Evolutionary conservation across 2,329 filamentous ascomycete genomes (phyloP).

Genomic region (Leptographium galeiforme): DNA sequence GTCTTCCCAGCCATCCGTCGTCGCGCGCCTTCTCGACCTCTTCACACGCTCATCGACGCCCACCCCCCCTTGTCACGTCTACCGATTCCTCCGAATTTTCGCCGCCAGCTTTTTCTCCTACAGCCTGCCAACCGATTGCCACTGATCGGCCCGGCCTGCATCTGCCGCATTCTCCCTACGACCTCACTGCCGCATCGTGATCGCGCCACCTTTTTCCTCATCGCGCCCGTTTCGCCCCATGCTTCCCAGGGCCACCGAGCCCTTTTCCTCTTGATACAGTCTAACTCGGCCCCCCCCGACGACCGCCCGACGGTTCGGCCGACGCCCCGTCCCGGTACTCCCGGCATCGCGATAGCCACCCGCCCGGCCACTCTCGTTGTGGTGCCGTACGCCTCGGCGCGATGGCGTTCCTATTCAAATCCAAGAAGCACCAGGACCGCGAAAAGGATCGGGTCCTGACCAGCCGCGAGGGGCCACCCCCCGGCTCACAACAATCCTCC

Average conservation of each 20-base stretch:
- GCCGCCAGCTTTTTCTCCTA: too few species aligned
- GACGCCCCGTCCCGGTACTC: not conserved
- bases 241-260: not conserved
- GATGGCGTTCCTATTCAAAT: conserved; percentile 77
- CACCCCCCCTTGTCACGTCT: not conserved
- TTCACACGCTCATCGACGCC: not conserved
- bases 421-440: conserved; percentile 57
- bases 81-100: too few species aligned
- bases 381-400: conserved; percentile 17
- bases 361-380: not conserved
- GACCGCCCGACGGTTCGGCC: not conserved
- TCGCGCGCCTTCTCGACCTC: not conserved
- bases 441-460: conserved; percentile 47
- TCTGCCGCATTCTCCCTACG: too few species aligned
- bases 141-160: too few species aligned
- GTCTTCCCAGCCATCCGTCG: not conserved
- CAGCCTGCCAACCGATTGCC: too few species aligned
- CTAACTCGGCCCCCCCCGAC: not conserved
- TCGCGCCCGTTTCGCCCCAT: not conserved
- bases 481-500: conserved; percentile 30
- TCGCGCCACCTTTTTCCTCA: not conserved
- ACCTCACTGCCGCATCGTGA: not conserved
- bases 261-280: not conserved
- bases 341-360: not conserved
- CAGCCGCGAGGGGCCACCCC: conserved; percentile 36